Base-by-base conservation (phyloP, 2,329 filamentous ascomycete genomes). In the Hypoxylon sp. region DNA sequence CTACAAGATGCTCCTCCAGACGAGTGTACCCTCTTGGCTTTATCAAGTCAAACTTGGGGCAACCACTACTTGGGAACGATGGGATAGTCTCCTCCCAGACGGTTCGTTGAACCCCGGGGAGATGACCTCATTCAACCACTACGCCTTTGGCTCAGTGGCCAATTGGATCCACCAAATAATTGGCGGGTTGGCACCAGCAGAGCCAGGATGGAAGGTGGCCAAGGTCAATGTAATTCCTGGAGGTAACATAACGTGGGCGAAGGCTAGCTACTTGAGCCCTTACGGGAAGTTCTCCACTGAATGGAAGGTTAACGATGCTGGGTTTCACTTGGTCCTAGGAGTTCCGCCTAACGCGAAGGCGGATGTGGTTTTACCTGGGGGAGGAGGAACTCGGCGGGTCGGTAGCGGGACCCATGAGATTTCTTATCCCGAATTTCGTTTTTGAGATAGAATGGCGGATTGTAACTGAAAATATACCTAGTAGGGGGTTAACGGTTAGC, bases 71-170 rank as follows among this genome's bases (percentile, higher is more conserved):
- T 86, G 84, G 84, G 84, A 86, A 68, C 79, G 85, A 1, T 86
- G 85, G 85, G 83, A 86, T 54, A 82, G 80, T 30, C 75, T 86
- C 33, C 72, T 85, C 0, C 77, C 82, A 0, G 76, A 85, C 61
- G 84, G 83, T 0, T 77, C 69, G 0, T 71, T 85, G 14, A 86
- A 86, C 60, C 77, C 81, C 0, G 81, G 83, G 0, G 71, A 77
- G 33, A 86, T 86, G 84, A 84, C 83, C 0, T 85, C 82, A 17
- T 85, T 85, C 66, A 85, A 86, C 33, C 84, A 86, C 68, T 86
- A 86, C 60, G 81, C 84, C 0, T 81, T 85, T n/a, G 83, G 84
- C 0, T 81, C 82, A 0, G 82, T 86, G 0, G 82, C 80, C 1
- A 79, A 83, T 64, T 86, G 83, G 82, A 79, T 85, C 27, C 82